Percentiles rank a stretch among this genome's conserved stretches.
These are phyloP conservation scores for Colletotrichum echinochloae DNA, from an alignment of 2,329 filamentous ascomycete species.

Conservation along the genomic window DNA sequence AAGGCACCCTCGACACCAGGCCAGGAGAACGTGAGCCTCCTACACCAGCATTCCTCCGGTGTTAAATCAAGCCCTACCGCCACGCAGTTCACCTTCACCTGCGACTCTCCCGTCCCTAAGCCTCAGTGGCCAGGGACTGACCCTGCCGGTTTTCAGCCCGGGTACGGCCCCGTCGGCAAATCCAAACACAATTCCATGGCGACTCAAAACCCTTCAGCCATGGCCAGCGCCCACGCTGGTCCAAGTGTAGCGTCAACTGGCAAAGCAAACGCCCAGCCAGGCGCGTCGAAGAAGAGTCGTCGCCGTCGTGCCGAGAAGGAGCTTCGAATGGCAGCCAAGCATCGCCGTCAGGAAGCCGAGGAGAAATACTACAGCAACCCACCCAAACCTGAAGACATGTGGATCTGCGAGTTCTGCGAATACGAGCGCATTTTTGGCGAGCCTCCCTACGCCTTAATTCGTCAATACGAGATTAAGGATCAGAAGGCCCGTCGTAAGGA, in stretches of 20 bases:
- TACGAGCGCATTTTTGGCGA: slow-evolving; percentile 96
- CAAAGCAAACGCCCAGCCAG: slow-evolving; percentile 51
- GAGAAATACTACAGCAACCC: slow-evolving; percentile 82
- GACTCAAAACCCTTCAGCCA: slow-evolving; percentile 35
- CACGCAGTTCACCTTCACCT: slow-evolving; percentile 96
- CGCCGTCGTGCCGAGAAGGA: slow-evolving; percentile 77
- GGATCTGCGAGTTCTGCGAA: slow-evolving; percentile 98
- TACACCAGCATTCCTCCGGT: slow-evolving; percentile 74
- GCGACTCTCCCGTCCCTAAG: slow-evolving; percentile 87
- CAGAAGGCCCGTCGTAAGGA: slow-evolving; percentile 84
- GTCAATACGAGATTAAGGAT: slow-evolving; percentile 95
- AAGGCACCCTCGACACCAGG: slow-evolving; percentile 73
- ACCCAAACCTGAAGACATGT: slow-evolving; percentile 78
- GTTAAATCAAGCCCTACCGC: slow-evolving; percentile 75
- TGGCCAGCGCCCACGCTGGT: slow-evolving; percentile 10
- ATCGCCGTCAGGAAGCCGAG: slow-evolving; percentile 81
- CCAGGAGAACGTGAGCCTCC: slow-evolving; percentile 82
- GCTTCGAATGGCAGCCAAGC: slow-evolving; percentile 79
- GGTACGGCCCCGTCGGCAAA: slow-evolving; percentile 47
- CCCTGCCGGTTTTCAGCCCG: slow-evolving; percentile 44
- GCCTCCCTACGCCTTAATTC: slow-evolving; percentile 85
- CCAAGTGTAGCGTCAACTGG: slow-evolving; percentile 46
- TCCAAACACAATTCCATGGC: slow-evolving; percentile 43
- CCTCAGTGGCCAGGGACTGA: slow-evolving; percentile 77
- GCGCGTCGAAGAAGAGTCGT: slow-evolving; percentile 69